Percentiles rank a stretch among this genome's conserved stretches.
phyloP scores from a whole-genome alignment of 345 rosid genomes.

The Pistacia integerrima region DNA sequence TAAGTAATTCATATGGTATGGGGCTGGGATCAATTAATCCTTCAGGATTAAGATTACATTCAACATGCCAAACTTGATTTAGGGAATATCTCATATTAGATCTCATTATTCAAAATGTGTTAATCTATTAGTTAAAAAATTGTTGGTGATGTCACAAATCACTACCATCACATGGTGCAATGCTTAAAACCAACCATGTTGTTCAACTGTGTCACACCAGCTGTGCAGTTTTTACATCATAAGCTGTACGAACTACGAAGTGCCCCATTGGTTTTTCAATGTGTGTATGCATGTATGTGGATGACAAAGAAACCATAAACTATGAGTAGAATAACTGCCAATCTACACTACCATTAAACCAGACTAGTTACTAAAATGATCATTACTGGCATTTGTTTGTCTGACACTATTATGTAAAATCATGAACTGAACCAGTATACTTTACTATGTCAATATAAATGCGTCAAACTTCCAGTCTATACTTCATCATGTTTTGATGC shows the following conservation, averaged over 20 bases:
- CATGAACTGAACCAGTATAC: background rate
- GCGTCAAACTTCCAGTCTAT: background rate
- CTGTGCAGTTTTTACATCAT: background rate
- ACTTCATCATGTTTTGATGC: background rate
- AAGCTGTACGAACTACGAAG: background rate
- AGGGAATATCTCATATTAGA: too few species aligned
- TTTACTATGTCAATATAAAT: background rate
- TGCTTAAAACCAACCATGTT: background rate
- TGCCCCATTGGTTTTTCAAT: too few species aligned
- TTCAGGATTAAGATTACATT: background rate
- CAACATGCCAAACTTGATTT: background rate
- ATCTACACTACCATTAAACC: background rate
- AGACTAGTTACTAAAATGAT: background rate
- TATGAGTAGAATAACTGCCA: background rate
- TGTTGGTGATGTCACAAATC: background rate
- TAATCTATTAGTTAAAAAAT: slow-evolving; percentile 5
- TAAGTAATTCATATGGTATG: background rate
- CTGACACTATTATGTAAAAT: background rate
- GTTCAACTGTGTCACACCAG: background rate
- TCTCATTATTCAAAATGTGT: background rate
- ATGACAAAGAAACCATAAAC: background rate
- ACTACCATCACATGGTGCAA: background rate
- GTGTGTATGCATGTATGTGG: background rate
- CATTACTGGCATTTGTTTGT: background rate
- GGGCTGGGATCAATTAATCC: background rate